A percentile compares a stretch with the other conserved stretches of the same genome.
phyloP scores from a whole-genome alignment of 176 grass and related monocot species.

The Hordeum vulgare region MorexV3_pseudomolecules_assembly NC_058520.1:545003790-545004289 shows the following conservation, averaged over 20 bases:
- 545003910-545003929: conserved; percentile 85
- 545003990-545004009: conserved; percentile 78
- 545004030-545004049: conserved; percentile 73
- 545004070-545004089: conserved; percentile 95
- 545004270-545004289: conserved; percentile 92
- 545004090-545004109: conserved; percentile 95
- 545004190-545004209: conserved; percentile 96
- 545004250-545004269: conserved; percentile 98
- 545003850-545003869: conserved; percentile 86
- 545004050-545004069: conserved; percentile 85
- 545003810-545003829: conserved; percentile 68
- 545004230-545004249: conserved; percentile 85
- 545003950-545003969: conserved; percentile 72
- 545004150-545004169: conserved; percentile 79
- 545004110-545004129: conserved; percentile 92
- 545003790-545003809: conserved; percentile 83
- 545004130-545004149: conserved; percentile 77
- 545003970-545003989: conserved; percentile 69
- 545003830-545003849: conserved; percentile 90
- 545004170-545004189: conserved; percentile 72
- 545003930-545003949: conserved; percentile 92
- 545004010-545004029: conserved; percentile 97
- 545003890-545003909: conserved; percentile 88
- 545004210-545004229: conserved; percentile 95
- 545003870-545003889: conserved; percentile 77